phyloP scores from a whole-genome alignment of 768 basidiomycete species.

The Naganishia randhawae region DNA sequence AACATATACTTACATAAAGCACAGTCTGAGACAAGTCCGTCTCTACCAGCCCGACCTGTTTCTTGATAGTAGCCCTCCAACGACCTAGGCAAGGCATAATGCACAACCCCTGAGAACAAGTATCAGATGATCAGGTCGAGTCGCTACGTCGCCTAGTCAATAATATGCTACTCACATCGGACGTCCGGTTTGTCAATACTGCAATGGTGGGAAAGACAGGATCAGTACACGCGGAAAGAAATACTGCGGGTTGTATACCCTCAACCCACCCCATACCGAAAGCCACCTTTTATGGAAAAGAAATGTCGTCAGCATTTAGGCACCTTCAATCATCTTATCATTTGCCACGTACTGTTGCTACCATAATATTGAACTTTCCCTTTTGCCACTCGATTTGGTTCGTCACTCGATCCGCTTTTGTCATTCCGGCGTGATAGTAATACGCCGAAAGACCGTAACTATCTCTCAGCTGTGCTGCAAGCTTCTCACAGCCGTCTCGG shows the following conservation, averaged over 20 bases:
- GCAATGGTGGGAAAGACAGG: neutral
- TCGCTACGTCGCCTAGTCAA: neutral
- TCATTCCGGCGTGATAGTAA: conserved; percentile 84
- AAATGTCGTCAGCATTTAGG: conserved; percentile 13
- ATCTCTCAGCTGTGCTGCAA: conserved; percentile 66
- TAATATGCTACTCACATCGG: conserved; percentile 35
- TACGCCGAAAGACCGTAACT: conserved; percentile 61
- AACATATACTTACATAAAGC: conserved; percentile 54
- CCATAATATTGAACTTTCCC: conserved; percentile 71
- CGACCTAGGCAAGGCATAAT: conserved; percentile 73
- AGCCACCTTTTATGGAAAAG: conserved; percentile 54
- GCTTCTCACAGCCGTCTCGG: conserved; percentile 70
- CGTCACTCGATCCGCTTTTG: conserved; percentile 59
- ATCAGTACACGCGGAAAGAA: conserved; percentile 23
- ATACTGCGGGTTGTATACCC: neutral
- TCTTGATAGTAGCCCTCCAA: conserved; percentile 92
- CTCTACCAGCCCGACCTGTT: conserved; percentile 92
- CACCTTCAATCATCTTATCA: neutral
- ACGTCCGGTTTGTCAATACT: conserved; percentile 50
- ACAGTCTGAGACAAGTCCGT: conserved; percentile 77
- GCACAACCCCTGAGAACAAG: conserved; percentile 61
- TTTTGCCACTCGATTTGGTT: conserved; percentile 71
- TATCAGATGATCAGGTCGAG: neutral
- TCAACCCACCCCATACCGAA: conserved; percentile 79
- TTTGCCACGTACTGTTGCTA: conserved; percentile 69